Conservation (phyloP, 306 rosid species). For the Pachyrhizus erosus region DNA sequence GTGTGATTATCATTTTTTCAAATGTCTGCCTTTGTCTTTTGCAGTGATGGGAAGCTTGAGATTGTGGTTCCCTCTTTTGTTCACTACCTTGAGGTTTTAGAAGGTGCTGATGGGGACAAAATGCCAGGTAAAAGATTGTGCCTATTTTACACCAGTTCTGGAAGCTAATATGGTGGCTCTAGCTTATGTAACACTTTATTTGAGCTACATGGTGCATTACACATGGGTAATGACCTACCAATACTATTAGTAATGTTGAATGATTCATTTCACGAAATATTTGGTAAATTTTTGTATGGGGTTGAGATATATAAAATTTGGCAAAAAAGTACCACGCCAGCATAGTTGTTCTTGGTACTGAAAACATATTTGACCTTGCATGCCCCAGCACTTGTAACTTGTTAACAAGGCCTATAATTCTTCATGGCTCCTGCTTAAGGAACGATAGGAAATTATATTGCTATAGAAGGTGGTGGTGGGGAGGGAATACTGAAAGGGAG, state of each 20-base stretch:
- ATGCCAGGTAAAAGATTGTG: constrained; percentile 69
- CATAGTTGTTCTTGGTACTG: background rate
- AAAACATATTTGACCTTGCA: constrained; percentile 22
- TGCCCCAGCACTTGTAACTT: constrained; percentile 18
- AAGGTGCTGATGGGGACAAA: constrained; percentile 98
- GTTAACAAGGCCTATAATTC: constrained; percentile 19
- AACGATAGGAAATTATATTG: constrained; percentile 6
- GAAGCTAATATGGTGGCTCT: background rate
- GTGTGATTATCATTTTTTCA: background rate
- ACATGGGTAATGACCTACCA: constrained; percentile 1
- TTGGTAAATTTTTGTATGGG: background rate
- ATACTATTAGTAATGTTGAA: background rate
- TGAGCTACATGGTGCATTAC: background rate
- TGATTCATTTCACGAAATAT: constrained; percentile 1
- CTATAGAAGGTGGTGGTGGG: constrained; percentile 24
- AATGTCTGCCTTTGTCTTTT: constrained; percentile 20
- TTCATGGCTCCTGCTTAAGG: background rate
- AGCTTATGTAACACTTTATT: background rate
- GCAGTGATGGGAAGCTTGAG: constrained; percentile 97
- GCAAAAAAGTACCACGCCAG: background rate
- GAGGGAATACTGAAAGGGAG: constrained; percentile 34
- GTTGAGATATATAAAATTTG: background rate
- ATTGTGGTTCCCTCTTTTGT: constrained; percentile 95
- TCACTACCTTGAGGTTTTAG: constrained; percentile 96
- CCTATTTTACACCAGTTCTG: constrained; percentile 22